These are phyloP conservation scores for Brassica hybrid DNA, from an alignment of 441 rosid genomes.

Conservation along the genomic window DNA sequence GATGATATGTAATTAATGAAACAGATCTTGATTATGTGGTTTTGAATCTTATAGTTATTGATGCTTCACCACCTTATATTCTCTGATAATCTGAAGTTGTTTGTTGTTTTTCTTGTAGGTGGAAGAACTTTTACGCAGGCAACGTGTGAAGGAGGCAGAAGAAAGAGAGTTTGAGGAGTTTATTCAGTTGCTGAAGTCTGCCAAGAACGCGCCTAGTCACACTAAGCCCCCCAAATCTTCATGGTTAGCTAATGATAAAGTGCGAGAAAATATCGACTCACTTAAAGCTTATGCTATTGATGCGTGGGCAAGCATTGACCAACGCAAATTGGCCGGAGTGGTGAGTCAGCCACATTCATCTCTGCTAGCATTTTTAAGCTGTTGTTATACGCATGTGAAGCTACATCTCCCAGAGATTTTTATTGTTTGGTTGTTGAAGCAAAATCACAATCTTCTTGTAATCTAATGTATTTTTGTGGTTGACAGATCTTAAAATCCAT, in stretches of 20 bases:
- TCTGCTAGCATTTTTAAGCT: constrained; percentile 7
- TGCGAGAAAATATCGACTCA: constrained; percentile 60
- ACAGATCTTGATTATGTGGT: constrained; percentile 16
- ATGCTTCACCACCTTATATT: constrained; percentile 20
- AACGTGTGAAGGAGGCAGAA: constrained; percentile 78
- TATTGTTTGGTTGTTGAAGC: no score
- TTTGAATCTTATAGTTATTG: constrained; percentile 15
- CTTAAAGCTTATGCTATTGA: constrained; percentile 92
- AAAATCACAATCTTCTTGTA: no score
- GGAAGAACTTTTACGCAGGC: constrained; percentile 72
- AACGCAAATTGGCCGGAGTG: constrained; percentile 72
- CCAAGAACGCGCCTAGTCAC: constrained; percentile 65
- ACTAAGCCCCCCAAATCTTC: constrained; percentile 83
- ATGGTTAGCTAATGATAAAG: constrained; percentile 75
- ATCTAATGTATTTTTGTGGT: constrained; percentile 10
- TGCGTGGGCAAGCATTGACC: constrained; percentile 71
- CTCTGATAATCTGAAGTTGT: constrained; percentile 18
- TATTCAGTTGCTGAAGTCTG: constrained; percentile 67
- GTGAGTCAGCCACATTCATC: constrained; percentile 51
- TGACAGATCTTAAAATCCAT: constrained; percentile 82
- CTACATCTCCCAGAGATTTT: neutral
- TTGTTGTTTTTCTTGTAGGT: constrained; percentile 53
- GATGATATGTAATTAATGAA: constrained; percentile 25
- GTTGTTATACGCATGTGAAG: neutral
- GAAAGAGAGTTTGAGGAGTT: constrained; percentile 84